phyloP scores from a whole-genome alignment of 352 stramenopile genomes.

The Pythium aristosporum region DNA sequence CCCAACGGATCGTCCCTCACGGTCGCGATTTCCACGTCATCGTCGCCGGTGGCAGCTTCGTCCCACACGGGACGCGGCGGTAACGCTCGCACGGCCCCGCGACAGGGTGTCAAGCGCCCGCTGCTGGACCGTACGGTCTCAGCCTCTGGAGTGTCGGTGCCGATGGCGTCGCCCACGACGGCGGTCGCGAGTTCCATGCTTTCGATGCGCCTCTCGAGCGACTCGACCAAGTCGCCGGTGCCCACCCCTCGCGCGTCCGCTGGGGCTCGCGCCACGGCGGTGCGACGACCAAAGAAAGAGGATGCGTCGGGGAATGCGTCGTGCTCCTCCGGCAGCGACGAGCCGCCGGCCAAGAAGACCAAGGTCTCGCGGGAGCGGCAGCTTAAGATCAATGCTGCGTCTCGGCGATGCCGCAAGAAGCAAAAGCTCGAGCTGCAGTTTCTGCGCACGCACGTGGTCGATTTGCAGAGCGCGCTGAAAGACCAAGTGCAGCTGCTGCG shows the following conservation, averaged over 20 bases:
- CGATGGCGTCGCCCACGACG: conserved; percentile 43
- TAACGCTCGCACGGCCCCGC: conserved; percentile 13
- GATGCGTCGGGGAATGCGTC: conserved; percentile 8
- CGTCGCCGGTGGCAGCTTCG: neutral
- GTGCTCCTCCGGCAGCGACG: conserved; percentile 15
- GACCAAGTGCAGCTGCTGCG: conserved; percentile 63
- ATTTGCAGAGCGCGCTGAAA: conserved; percentile 67
- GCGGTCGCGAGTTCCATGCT: conserved; percentile 70
- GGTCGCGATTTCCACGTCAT: conserved; percentile 8
- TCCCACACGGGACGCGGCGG: conserved; percentile 2
- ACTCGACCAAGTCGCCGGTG: conserved; percentile 16
- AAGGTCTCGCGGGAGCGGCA: conserved; percentile 85
- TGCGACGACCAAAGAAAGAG: conserved; percentile 29
- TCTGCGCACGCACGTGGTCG: conserved; percentile 75
- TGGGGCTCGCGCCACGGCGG: neutral
- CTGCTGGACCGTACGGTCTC: conserved; percentile 27
- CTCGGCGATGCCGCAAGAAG: conserved; percentile 78
- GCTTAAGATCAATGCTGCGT: conserved; percentile 87
- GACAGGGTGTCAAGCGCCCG: conserved; percentile 48
- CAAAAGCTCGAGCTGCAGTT: conserved; percentile 89
- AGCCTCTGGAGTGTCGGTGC: neutral
- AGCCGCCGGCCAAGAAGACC: conserved; percentile 60
- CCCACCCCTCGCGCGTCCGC: neutral
- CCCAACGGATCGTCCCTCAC: conserved; percentile 3
- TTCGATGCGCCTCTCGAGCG: conserved; percentile 44